These are phyloP conservation scores for Penicillium capsulatum DNA, from an alignment of 2,329 filamentous ascomycete genomes.

Conservation along the genomic window DNA sequence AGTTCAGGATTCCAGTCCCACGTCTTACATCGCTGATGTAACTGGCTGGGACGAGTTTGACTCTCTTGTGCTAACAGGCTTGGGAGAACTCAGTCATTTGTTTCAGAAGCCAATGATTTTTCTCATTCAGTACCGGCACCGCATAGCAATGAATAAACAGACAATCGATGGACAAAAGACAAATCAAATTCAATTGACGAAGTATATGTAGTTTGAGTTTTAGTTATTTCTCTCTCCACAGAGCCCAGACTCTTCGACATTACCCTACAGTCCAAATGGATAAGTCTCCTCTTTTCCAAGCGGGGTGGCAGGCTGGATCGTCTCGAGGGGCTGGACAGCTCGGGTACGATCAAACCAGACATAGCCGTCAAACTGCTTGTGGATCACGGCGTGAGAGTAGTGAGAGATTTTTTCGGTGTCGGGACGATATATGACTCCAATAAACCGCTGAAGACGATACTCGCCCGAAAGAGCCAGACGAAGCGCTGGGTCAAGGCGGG, in stretches of 20 bases:
- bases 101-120: too few relatives aligned
- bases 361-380: conserved; percentile 49
- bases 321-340: conserved; percentile 46
- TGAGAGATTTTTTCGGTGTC: conserved; percentile 49
- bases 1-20: too few relatives aligned
- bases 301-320: conserved; percentile 42
- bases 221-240: not conserved
- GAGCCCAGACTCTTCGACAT: not conserved
- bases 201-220: too few relatives aligned
- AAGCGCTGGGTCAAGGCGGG: conserved; percentile 33
- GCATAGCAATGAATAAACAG: too few relatives aligned
- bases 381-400: conserved; percentile 46
- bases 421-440: conserved; percentile 52
- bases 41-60: too few relatives aligned
- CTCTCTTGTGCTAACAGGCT: too few relatives aligned
- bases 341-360: conserved; percentile 50
- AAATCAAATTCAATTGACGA: too few relatives aligned
- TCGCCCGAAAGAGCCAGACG: conserved; percentile 36
- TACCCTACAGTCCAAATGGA: conserved; percentile 47
- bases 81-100: too few relatives aligned
- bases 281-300: conserved; percentile 48
- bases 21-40: too few relatives aligned
- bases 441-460: conserved; percentile 48
- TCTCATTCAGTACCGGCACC: too few relatives aligned
- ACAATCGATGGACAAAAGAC: too few relatives aligned